Evolutionary conservation across 2,329 filamentous ascomycete species (phyloP).

Genomic region (Alternaria ethzedia): DNA sequence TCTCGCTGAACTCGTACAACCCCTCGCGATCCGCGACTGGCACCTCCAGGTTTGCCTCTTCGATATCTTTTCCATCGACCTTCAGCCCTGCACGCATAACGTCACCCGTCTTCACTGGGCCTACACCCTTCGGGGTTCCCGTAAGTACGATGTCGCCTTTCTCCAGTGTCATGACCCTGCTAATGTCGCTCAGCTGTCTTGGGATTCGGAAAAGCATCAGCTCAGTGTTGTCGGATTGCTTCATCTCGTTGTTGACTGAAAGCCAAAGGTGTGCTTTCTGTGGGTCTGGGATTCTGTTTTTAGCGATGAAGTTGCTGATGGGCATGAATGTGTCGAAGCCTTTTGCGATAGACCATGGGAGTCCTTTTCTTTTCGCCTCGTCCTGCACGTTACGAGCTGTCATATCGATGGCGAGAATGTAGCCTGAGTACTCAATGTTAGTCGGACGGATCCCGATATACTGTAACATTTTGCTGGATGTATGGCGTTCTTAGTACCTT

Average conservation of each 20-base stretch:
- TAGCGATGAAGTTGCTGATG: conserved; percentile 80
- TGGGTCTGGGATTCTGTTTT: conserved; percentile 80
- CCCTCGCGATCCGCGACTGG: conserved; percentile 79
- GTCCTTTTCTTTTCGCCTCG: conserved; percentile 94
- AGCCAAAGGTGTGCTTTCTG: conserved; percentile 88
- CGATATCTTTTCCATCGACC: conserved; percentile 80
- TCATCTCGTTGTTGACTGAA: conserved; percentile 77
- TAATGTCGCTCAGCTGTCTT: conserved; percentile 86
- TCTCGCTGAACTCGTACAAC: conserved; percentile 72
- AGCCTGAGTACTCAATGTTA: conserved; percentile 60
- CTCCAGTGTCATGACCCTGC: conserved; percentile 91
- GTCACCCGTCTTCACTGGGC: conserved; percentile 83
- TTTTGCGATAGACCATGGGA: conserved; percentile 96
- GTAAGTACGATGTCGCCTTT: conserved; percentile 92
- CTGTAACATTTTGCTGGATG: background rate
- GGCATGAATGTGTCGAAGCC: conserved; percentile 98
- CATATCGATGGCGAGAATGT: conserved; percentile 94
- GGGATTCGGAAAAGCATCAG: conserved; percentile 95
- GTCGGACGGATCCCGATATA: background rate
- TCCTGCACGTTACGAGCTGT: conserved; percentile 95
- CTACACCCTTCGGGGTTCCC: conserved; percentile 97
- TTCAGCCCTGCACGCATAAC: conserved; percentile 83
- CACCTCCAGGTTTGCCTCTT: conserved; percentile 85
- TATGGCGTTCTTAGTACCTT: conserved; percentile 61
- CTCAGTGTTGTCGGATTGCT: conserved; percentile 87